Base-by-base conservation (phyloP, 768 basidiomycete species). In the Leccinum variicolor region DNA sequence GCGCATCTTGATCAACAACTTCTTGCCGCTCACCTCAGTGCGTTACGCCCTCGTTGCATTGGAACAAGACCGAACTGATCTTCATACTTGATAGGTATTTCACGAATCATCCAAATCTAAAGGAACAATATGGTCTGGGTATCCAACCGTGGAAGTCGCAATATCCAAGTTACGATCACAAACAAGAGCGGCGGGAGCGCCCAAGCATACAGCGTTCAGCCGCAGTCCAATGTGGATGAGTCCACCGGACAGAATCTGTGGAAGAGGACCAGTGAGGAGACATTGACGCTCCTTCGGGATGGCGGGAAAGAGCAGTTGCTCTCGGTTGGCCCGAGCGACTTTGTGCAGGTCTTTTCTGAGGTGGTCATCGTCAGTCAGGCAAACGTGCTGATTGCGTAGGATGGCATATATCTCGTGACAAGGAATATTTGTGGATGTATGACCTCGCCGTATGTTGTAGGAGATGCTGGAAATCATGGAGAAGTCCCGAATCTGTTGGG, bases 81-180 rank as follows among this genome's bases (percentile, higher is more conserved):
- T 39, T 39, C 36, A n/a, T 9, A 17, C 36, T 39, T n/a, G 36
- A 39, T 17, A 39, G 36, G 17, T n/a, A n/a, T 39, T 3, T 39
- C 36, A 8, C 17, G 7, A 9, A 39, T 39, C 15, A 39, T 39
- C 36, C 36, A 9, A n/a, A 15, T 17, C 15, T 36, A 17, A 39
- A 39, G 36, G 3, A 14, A 21, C 43, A 17, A 25, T 3, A 47
- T 62, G 63, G 59, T 64, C 31, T 65, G 63, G 63, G 51, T 65
- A 4, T 61, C 63, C 15, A 64, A 62, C 19, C 61, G 55, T 17
- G n/a, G 25, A 1, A 6, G 1, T 15, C 14, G 26, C 14, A 7
- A 19, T 13, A 48, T 62, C 19, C 1, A 48, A 13, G 9, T 64
- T 9, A 11, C 52, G 5, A 25, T 65, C 5, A 56, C 63, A 6